Evolutionary conservation across 1,139 yeast genomes (phyloP).

Genomic region (Geotrichum reessii): DNA sequence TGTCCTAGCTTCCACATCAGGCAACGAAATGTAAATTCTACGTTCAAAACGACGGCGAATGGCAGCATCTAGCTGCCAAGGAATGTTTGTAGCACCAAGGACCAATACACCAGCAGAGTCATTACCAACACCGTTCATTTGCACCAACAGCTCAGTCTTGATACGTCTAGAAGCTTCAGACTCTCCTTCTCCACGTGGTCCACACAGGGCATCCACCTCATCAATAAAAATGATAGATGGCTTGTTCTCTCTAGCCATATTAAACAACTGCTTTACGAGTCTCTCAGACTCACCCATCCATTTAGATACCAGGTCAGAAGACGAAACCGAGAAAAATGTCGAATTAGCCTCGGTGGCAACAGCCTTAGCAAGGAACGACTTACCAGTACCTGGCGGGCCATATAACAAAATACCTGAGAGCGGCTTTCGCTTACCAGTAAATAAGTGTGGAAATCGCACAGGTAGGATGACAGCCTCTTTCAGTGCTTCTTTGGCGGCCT

Average conservation of each 20-base stretch:
- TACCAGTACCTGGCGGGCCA: conserved; percentile 99
- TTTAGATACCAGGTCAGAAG: conserved; percentile 89
- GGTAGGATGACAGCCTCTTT: conserved; percentile 97
- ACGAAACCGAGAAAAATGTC: conserved; percentile 90
- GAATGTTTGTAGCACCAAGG: conserved; percentile 95
- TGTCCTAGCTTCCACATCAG: conserved; percentile 85
- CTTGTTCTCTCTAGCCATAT: conserved; percentile 93
- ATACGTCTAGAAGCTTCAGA: conserved; percentile 95
- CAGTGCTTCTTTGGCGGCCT: conserved; percentile 89
- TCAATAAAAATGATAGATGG: conserved; percentile 95
- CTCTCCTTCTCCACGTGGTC: conserved; percentile 97
- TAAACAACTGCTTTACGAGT: conserved; percentile 85
- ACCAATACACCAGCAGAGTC: conserved; percentile 91
- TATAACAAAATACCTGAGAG: conserved; percentile 84
- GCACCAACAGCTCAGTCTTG: conserved; percentile 91
- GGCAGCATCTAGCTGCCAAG: conserved; percentile 98
- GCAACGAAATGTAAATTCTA: conserved; percentile 90
- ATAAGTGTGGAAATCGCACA: conserved; percentile 87
- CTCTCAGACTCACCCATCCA: conserved; percentile 99
- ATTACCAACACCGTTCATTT: conserved; percentile 98
- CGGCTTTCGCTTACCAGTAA: conserved; percentile 91
- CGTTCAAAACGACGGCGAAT: conserved; percentile 93
- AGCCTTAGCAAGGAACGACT: conserved; percentile 92
- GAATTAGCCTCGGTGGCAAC: conserved; percentile 98
- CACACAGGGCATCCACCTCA: conserved; percentile 96